Evolutionary conservation across 192 early-diverging fungal genomes (phyloP).

Genomic region (Backusella tuberculispora): DNA sequence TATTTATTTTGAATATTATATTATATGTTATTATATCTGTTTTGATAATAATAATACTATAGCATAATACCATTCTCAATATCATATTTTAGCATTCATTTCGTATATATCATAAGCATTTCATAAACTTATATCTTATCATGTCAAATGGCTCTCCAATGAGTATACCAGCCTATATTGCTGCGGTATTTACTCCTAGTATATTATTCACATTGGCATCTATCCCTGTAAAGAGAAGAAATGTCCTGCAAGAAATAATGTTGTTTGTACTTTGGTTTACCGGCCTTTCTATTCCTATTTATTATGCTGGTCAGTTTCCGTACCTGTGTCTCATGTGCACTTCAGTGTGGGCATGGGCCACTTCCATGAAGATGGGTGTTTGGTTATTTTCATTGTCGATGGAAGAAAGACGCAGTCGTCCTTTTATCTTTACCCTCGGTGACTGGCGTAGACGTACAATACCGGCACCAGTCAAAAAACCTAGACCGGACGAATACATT

Average conservation of each 20-base stretch:
- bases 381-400: slow-evolving; percentile 25
- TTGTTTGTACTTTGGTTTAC: slow-evolving; percentile 7
- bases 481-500: not conserved
- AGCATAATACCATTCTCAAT: too few relatives aligned
- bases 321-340: not conserved
- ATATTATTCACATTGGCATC: slow-evolving; percentile 11
- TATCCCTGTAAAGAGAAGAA: slow-evolving; percentile 14
- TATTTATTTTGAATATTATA: not conserved
- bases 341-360: slow-evolving; percentile 22
- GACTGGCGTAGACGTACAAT: slow-evolving; percentile 8
- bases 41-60: too few relatives aligned
- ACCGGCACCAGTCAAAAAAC: not conserved
- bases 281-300: slow-evolving; percentile 11
- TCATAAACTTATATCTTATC: not conserved
- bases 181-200: slow-evolving; percentile 1
- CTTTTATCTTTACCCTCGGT: slow-evolving; percentile 5
- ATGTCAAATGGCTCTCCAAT: slow-evolving; percentile 1
- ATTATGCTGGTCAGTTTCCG: slow-evolving; percentile 24
- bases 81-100: too few relatives aligned
- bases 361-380: slow-evolving; percentile 25
- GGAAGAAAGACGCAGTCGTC: slow-evolving; percentile 15
- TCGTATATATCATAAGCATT: not conserved
- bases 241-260: not conserved
- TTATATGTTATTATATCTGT: not conserved
- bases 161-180: slow-evolving; percentile 16